Percentiles rank a stretch among this genome's conserved stretches.
Conservation (phyloP, 768 basidiomycete genomes). For the Hortiboletus campestris region DNA sequence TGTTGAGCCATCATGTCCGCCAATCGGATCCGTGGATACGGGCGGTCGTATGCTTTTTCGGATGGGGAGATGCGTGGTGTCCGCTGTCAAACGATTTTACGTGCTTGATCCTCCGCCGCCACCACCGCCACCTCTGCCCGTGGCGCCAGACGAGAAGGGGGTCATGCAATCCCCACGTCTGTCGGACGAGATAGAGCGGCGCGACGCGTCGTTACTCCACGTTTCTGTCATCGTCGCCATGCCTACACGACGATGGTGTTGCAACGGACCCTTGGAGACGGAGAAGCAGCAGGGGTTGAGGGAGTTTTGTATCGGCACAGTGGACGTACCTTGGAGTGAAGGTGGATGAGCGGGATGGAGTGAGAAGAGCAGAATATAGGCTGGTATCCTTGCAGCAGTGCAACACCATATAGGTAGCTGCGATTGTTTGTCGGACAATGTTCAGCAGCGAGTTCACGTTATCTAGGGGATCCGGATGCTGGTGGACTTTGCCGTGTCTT, state of each 20-base stretch:
- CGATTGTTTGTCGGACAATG: no score
- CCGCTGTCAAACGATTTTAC: conserved; percentile 3
- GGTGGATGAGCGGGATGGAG: neutral
- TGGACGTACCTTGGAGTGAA: conserved; percentile 18
- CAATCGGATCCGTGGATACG: neutral
- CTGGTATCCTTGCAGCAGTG: no score
- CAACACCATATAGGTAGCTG: no score
- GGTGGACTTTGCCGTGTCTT: neutral
- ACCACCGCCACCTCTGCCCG: neutral
- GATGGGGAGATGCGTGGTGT: neutral
- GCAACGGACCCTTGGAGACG: neutral
- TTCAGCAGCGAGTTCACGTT: no score
- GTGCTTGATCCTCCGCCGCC: neutral
- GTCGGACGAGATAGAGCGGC: conserved; percentile 1
- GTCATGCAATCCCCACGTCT: neutral
- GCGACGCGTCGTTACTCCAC: conserved; percentile 26
- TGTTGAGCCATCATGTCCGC: neutral
- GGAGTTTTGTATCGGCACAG: conserved; percentile 30
- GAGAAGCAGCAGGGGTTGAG: conserved; percentile 32
- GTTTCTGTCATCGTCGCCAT: conserved; percentile 43
- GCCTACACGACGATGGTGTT: conserved; percentile 28
- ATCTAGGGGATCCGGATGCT: neutral
- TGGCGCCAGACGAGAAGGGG: neutral
- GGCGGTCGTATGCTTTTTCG: neutral
- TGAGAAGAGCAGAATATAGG: no score